Conservation (phyloP, 2,329 filamentous ascomycete species). For the Fusarium ambrosium region DNA sequence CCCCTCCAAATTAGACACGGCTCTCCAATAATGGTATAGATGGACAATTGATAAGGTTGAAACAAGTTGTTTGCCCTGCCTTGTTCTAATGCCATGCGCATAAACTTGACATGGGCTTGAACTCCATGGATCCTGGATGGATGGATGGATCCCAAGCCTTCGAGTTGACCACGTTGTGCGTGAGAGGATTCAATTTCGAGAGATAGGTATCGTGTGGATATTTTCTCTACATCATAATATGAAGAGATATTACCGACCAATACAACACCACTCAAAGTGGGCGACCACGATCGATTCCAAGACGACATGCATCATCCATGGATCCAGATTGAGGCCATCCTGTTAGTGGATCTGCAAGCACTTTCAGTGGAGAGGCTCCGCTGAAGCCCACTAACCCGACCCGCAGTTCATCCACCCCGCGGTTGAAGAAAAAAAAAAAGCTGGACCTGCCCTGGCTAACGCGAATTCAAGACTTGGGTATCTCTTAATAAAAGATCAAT, state of each 20-base stretch:
- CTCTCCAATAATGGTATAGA: background rate
- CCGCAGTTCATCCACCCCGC: background rate
- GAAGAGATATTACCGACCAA: background rate
- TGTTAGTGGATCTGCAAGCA: background rate
- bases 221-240: background rate
- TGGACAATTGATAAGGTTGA: background rate
- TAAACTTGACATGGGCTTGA: background rate
- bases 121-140: background rate
- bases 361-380: background rate
- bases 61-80: background rate
- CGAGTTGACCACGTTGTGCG: background rate
- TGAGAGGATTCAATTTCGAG: background rate
- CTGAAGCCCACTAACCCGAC: background rate
- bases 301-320: background rate
- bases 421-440: background rate
- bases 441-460: background rate
- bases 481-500: background rate
- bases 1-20: no score
- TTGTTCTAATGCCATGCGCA: constrained; percentile 1
- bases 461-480: background rate
- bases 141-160: background rate
- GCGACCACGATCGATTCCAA: background rate
- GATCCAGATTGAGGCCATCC: background rate
- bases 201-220: background rate
- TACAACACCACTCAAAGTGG: background rate